Conservation (phyloP, 192 early-diverging fungal species). For the Backusella parvicylindrica region DNA sequence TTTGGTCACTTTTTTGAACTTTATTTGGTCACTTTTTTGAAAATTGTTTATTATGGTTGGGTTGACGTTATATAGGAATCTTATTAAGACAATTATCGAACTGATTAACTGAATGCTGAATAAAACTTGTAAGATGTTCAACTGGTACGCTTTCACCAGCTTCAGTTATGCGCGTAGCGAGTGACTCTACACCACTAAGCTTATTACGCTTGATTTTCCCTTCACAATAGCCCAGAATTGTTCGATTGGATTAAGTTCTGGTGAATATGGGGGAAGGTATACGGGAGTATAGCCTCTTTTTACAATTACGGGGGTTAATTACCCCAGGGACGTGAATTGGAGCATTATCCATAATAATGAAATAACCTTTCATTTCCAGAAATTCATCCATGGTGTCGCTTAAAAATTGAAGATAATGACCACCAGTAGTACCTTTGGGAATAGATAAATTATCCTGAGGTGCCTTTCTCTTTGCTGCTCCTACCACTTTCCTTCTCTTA, state of each 20-base stretch:
- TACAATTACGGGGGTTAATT: background rate
- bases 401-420: background rate
- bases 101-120: background rate
- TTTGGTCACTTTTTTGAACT: background rate
- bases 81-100: conserved; percentile 1
- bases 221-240: conserved; percentile 25
- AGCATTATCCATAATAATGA: conserved; percentile 21
- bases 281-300: background rate
- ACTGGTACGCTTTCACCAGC: background rate
- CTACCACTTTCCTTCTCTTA: background rate
- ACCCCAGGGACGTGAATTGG: conserved; percentile 4
- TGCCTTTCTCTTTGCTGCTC: conserved; percentile 1
- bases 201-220: background rate
- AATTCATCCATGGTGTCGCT: background rate
- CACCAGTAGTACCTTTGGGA: conserved; percentile 3
- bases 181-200: background rate
- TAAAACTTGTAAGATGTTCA: background rate
- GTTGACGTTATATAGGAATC: background rate
- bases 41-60: too few species aligned
- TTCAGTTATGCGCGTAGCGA: background rate
- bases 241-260: conserved; percentile 24
- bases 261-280: conserved; percentile 23
- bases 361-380: conserved; percentile 7
- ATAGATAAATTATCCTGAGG: background rate
- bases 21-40: too few species aligned